Evolutionary conservation across 73 alveolate species (phyloP), one percentile per base, ranked within the genome.

Genomic region (Blepharisma japonicum): DNA sequence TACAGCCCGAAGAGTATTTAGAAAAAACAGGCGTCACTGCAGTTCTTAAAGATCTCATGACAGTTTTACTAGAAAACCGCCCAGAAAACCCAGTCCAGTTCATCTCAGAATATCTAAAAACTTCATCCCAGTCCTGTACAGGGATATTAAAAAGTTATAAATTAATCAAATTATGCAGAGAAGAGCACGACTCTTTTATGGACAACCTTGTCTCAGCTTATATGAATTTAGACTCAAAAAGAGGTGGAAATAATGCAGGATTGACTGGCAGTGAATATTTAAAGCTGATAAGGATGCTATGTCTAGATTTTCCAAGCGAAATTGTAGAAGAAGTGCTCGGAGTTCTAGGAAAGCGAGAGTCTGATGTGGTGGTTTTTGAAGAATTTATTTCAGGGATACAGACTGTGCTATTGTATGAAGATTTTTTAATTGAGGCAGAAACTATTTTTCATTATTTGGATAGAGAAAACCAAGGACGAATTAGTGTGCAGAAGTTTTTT

Each of bases 61-160:
- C 91, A 5, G 77, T 84, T 11, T 55, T 88, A 8, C 77, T 88
- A 2, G 95, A 88, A 66, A 88, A 88, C 67, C 72, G 95, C 68
- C 95, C 95, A 9, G 90, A 79, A 68, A 89, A 89, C 78, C 95
- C 95, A 6, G 81, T 89, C 38, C 86, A n/a, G 27, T 66, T 39
- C 56, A 76, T 14, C 45, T 77, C 18, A n/a, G 82, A 74, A 45
- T 54, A 74, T 54, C 51, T 45, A 14, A 51, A 74, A 25, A 25
- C 77, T 23, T 55, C 67, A 54, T 48, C 68, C 25, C 45, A 21
- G 27, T 53, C 55, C 25, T 23, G 71, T 45, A 61, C 66, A 51
- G 83, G 38, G 82, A 85, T 82, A 1, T 74, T 85, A 61, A 89
- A 85, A 81, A 91, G 92, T 6, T 89, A 89, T 55, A 85, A 89